A percentile compares a stretch with the other conserved stretches of the same genome.
These are phyloP conservation scores for Solanum rostratum DNA, from an alignment of 257 asterid genomes.

Conservation along the genomic window DNA sequence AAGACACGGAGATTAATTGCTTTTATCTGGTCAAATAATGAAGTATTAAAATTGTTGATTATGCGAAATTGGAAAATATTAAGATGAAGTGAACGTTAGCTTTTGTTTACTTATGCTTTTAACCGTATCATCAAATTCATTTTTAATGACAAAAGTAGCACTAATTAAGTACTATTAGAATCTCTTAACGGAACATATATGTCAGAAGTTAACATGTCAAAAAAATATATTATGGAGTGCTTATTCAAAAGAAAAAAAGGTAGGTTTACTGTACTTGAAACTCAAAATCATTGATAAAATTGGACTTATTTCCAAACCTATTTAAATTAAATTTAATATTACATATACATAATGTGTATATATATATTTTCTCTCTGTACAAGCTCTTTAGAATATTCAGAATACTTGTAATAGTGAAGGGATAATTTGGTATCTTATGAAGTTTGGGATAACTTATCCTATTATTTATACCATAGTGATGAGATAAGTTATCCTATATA, in stretches of 20 bases:
- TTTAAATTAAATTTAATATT: neutral
- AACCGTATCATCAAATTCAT: neutral
- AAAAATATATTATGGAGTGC: neutral
- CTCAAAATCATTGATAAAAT: neutral
- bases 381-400: too few relatives aligned
- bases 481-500: too few relatives aligned
- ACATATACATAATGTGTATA: too few relatives aligned
- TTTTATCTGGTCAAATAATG: neutral
- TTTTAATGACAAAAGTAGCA: neutral
- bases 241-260: neutral
- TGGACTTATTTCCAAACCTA: neutral
- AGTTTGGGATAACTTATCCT: too few relatives aligned
- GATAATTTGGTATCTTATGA: too few relatives aligned
- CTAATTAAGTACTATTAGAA: neutral
- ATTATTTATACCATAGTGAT: too few relatives aligned
- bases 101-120: neutral
- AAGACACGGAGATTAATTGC: neutral
- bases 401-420: too few relatives aligned
- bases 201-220: neutral
- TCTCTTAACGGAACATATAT: neutral
- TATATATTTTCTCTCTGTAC: too few relatives aligned
- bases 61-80: neutral
- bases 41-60: neutral
- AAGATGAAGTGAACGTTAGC: neutral
- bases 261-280: neutral